Percentiles rank a stretch among this genome's conserved stretches.
Conservation (phyloP, 1,139 yeast species). For the Nakaseomyces delphensis region DNA sequence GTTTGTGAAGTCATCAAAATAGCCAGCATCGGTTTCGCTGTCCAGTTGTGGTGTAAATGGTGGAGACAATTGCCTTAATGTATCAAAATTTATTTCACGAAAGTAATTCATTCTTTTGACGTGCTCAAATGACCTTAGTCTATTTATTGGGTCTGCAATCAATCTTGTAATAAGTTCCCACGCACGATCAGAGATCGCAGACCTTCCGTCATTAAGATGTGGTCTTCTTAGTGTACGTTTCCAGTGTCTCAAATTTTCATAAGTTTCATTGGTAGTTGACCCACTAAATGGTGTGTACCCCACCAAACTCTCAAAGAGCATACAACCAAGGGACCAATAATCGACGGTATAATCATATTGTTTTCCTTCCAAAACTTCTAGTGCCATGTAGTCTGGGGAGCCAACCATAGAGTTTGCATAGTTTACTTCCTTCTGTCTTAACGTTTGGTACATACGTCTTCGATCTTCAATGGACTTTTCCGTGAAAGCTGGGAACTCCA, state of each 20-base stretch:
- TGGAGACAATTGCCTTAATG: constrained; percentile 61
- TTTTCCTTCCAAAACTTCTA: constrained; percentile 91
- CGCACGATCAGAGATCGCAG: constrained; percentile 90
- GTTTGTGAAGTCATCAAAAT: constrained; percentile 93
- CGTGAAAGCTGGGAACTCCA: constrained; percentile 54
- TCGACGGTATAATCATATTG: constrained; percentile 93
- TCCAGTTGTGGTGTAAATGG: constrained; percentile 97
- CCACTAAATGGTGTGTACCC: constrained; percentile 98
- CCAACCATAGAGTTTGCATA: constrained; percentile 96
- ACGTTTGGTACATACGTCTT: constrained; percentile 70
- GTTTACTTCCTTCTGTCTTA: constrained; percentile 57
- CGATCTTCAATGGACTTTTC: constrained; percentile 74
- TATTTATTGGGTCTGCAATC: constrained; percentile 68
- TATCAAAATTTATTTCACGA: constrained; percentile 70
- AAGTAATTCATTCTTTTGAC: constrained; percentile 76
- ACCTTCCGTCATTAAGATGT: constrained; percentile 81
- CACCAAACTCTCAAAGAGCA: constrained; percentile 81
- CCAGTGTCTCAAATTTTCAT: constrained; percentile 91
- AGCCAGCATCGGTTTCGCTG: constrained; percentile 96
- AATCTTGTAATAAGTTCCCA: constrained; percentile 80
- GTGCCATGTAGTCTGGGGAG: constrained; percentile 98
- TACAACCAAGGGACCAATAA: constrained; percentile 97
- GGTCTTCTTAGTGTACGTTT: constrained; percentile 82
- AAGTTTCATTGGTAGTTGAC: constrained; percentile 86
- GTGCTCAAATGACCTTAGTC: constrained; percentile 73